Percentiles rank a stretch among this genome's conserved stretches.
phyloP scores from a whole-genome alignment of 495 filamentous ascomycete genomes.

The Daldinia childiae region DNA sequence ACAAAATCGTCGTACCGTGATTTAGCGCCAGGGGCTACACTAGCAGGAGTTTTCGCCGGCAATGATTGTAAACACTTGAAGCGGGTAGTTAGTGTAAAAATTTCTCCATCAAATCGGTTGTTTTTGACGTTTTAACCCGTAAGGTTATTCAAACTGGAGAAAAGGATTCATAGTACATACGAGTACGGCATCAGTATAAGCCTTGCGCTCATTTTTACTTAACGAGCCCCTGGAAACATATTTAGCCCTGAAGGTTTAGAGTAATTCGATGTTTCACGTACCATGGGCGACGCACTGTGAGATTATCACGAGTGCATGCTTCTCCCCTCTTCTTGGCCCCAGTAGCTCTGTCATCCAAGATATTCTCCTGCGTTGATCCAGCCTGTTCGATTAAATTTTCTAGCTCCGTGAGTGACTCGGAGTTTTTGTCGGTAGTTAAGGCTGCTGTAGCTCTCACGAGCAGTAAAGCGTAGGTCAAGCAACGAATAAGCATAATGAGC shows the following conservation, averaged over 20 bases:
- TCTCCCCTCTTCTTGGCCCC: neutral
- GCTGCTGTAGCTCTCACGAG: neutral
- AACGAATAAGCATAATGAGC: slow-evolving; percentile 7
- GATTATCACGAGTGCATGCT: slow-evolving; percentile 48
- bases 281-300: slow-evolving; percentile 60
- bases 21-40: slow-evolving; percentile 46
- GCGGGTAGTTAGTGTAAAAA: neutral
- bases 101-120: neutral
- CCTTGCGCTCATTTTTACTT: slow-evolving; percentile 56
- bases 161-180: neutral
- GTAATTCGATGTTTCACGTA: slow-evolving; percentile 12
- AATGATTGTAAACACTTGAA: slow-evolving; percentile 61
- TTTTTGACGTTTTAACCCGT: neutral
- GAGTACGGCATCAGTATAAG: slow-evolving; percentile 70
- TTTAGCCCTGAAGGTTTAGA: slow-evolving; percentile 1
- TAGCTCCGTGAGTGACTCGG: slow-evolving; percentile 1
- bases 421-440: neutral
- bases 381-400: slow-evolving; percentile 7
- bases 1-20: slow-evolving; percentile 76
- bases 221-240: slow-evolving; percentile 57
- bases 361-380: slow-evolving; percentile 2
- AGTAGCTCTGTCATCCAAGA: neutral
- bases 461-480: slow-evolving; percentile 3
- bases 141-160: neutral
- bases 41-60: slow-evolving; percentile 58